A percentile compares a stretch with the other conserved stretches of the same genome.
These are phyloP conservation scores for Boletales sp. DNA, from an alignment of 768 basidiomycete species.

Conservation along the genomic window DNA sequence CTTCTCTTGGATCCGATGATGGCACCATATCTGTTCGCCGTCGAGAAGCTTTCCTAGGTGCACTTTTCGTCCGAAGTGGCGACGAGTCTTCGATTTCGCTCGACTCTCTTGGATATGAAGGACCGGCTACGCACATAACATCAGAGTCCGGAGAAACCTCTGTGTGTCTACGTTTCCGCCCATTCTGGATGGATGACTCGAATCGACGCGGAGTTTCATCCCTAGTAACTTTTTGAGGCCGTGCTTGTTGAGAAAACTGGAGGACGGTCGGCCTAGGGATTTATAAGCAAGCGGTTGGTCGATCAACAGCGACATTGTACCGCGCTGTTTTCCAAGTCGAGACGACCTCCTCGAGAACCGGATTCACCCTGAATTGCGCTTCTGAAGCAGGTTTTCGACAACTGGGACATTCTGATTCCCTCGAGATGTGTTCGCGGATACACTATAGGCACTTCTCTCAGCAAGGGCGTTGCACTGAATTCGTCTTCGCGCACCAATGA, in stretches of 20 bases:
- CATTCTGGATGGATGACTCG: conserved; percentile 15
- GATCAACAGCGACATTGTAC: conserved; percentile 35
- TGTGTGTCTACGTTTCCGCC: conserved; percentile 36
- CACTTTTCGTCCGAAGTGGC: conserved; percentile 18
- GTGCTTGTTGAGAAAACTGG: conserved; percentile 36
- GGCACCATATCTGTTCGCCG: conserved; percentile 17
- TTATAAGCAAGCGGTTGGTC: not conserved
- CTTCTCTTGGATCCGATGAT: conserved; percentile 32
- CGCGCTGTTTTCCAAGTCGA: conserved; percentile 69
- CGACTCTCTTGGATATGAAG: conserved; percentile 24
- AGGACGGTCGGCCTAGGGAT: conserved; percentile 42
- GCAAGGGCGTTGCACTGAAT: not conserved
- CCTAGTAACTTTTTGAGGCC: conserved; percentile 10
- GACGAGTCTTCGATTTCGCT: conserved; percentile 23
- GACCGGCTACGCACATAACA: conserved; percentile 27
- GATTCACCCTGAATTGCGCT: conserved; percentile 61
- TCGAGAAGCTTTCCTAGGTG: conserved; percentile 13
- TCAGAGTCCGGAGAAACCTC: conserved; percentile 26
- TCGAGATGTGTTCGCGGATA: conserved; percentile 54
- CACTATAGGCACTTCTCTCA: conserved; percentile 46
- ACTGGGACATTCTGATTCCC: conserved; percentile 66
- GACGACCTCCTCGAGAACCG: conserved; percentile 66
- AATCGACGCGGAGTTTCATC: conserved; percentile 17
- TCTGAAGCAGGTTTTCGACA: conserved; percentile 63
- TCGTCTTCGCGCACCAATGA: conserved; percentile 51